phyloP scores from a whole-genome alignment of 371 early-diverging fungal species.

The Actinomortierella wolfii region DNA sequence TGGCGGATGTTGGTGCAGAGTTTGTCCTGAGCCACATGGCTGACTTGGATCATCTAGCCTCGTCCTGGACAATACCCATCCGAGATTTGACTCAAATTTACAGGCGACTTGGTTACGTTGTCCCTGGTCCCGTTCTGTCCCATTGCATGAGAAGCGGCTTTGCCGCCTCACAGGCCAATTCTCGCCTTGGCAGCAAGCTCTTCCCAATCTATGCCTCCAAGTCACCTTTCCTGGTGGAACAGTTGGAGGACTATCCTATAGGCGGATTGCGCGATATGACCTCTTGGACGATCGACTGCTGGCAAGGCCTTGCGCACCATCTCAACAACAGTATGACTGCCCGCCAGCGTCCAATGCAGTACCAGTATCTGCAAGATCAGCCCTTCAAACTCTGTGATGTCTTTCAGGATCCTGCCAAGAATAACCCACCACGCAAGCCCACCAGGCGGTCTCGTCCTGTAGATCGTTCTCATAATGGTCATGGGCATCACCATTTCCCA shows the following conservation, averaged over 20 bases:
- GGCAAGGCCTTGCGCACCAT: slow-evolving; percentile 54
- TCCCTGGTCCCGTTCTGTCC: slow-evolving; percentile 29
- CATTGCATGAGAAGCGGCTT: slow-evolving; percentile 69
- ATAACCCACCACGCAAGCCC: no score
- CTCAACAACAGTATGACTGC: slow-evolving; percentile 49
- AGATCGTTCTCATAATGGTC: no score
- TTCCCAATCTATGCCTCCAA: slow-evolving; percentile 61
- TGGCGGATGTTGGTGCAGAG: slow-evolving; percentile 85
- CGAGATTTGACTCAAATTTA: slow-evolving; percentile 80
- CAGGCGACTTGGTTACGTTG: slow-evolving; percentile 47
- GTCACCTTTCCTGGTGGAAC: slow-evolving; percentile 77
- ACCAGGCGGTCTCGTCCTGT: no score
- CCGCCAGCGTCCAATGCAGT: slow-evolving; percentile 5
- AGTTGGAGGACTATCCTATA: slow-evolving; percentile 69
- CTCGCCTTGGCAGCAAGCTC: slow-evolving; percentile 38
- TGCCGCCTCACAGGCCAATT: slow-evolving; percentile 68
- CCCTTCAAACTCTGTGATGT: slow-evolving; percentile 38
- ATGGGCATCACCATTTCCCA: no score
- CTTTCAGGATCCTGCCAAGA: slow-evolving; percentile 12
- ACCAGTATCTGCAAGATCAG: slow-evolving; percentile 4
- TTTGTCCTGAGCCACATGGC: slow-evolving; percentile 66
- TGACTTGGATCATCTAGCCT: slow-evolving; percentile 52
- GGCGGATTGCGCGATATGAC: slow-evolving; percentile 75
- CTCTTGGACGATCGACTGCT: slow-evolving; percentile 67
- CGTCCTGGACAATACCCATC: slow-evolving; percentile 77